These are phyloP conservation scores for Colletotrichum siamense DNA, from an alignment of 2,329 filamentous ascomycete species.

Conservation along the genomic window DNA sequence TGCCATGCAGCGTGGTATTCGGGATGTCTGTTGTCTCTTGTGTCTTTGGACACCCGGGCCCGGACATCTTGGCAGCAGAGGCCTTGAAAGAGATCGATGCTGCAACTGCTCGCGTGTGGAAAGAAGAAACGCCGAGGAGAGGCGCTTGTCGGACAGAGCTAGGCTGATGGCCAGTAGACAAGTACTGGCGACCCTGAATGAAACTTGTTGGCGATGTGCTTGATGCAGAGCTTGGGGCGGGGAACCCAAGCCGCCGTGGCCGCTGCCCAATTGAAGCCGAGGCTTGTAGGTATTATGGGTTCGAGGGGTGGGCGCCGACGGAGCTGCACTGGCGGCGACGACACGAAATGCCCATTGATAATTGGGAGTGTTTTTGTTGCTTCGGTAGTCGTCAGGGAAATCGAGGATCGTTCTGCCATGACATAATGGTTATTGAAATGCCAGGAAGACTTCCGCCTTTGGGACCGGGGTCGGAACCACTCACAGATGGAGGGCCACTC, in stretches of 20 bases:
- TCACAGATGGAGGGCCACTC: neutral
- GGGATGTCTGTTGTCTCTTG: fast-evolving
- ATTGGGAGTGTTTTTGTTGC: neutral
- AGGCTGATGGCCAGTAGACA: neutral
- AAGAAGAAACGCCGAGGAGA: too few species aligned
- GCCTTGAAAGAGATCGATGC: fast-evolving
- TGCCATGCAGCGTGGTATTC: too few species aligned
- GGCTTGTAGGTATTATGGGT: neutral
- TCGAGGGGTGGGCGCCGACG: neutral
- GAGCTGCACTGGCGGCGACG: neutral
- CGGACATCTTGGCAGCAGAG: fast-evolving
- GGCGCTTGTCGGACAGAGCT: neutral
- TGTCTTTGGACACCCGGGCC: fast-evolving
- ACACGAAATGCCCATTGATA: neutral
- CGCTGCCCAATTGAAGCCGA: neutral
- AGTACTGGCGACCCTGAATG: neutral
- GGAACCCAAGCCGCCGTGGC: neutral
- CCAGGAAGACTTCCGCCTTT: neutral
- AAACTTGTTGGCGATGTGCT: neutral
- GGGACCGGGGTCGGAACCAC: neutral
- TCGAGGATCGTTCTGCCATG: neutral
- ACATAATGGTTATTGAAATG: neutral
- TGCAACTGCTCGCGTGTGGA: too few species aligned
- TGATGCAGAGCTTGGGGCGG: neutral
- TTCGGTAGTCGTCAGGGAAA: neutral